Base-by-base conservation (phyloP, 371 early-diverging fungal species). In the Zopfochytrium polystomum region DNA sequence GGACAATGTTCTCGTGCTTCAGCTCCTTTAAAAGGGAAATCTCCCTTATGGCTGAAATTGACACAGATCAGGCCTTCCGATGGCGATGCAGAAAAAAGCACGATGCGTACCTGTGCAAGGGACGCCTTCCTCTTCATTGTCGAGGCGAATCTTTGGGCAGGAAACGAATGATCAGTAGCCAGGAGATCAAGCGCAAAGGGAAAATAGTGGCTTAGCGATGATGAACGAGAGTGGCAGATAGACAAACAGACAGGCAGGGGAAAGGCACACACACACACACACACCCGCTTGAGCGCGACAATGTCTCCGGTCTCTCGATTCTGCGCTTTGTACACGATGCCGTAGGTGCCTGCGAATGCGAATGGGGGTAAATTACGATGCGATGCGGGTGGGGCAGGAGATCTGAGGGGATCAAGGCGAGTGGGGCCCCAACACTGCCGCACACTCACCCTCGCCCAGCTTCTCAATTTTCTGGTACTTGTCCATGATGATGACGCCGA, bases 271-370 rank as follows among this genome's bases (percentile, higher is more conserved):
- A 31, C 18, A 11, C 22, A 4, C 23, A 4, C 48, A 55, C 88
- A 81, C 43, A 99, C 96, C 75, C 98, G 93, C 75, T 99, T 99
- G 29, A 99, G 76, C 1, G 99, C 99, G 6, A 98, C 96, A 23
- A 94, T 85, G 56, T 91, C 92, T 31, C 90, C 90, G 34, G 89
- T 90, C 13, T 83, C 77, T 68, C 85, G 86, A 63, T 88, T 88
- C 78, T 89, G 86, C 57, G 96, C 99, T 80, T 95, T 97, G 83
- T 89, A 98, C 20, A 99, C 99, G 13, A 91, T 93, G 18, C 97
- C 99, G n/a, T n/a, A n/a, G n/a, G n/a, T n/a, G n/a, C n/a, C n/a
- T n/a, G n/a, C n/a, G n/a, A n/a, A n/a, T n/a, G n/a, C n/a, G n/a
- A n/a, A n/a, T 48, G 48, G n/a, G 48, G 20, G 20, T 43, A 20